Evolutionary conservation across 163 green algal genomes (phyloP).

Genomic region (Scenedesmus sp.): DNA sequence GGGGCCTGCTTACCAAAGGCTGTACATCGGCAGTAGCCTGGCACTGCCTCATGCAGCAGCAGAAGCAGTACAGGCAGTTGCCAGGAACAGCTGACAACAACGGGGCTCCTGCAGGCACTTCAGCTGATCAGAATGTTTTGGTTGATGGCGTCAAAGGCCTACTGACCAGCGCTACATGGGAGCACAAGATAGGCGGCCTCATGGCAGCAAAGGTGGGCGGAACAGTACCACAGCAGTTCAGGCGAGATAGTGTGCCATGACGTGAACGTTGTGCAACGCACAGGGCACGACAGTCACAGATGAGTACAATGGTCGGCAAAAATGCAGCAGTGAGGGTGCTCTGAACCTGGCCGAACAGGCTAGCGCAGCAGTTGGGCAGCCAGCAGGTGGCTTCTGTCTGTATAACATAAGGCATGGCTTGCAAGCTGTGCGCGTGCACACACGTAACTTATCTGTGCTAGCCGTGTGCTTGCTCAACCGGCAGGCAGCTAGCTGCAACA

Average conservation of each 20-base stretch:
- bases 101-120: background rate
- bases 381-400: background rate
- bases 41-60: background rate
- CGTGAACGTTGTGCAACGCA: background rate
- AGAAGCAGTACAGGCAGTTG: constrained; percentile 3
- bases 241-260: background rate
- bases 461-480: too few species aligned
- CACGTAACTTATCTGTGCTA: too few species aligned
- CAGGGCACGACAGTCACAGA: background rate
- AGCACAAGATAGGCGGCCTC: constrained; percentile 64
- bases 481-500: background rate
- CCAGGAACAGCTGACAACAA: background rate
- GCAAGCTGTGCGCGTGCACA: background rate
- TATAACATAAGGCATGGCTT: background rate
- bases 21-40: background rate
- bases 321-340: too few species aligned
- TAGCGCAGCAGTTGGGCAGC: background rate
- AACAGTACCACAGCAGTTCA: background rate
- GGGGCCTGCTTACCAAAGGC: background rate
- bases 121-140: background rate
- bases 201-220: constrained; percentile 57
- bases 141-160: constrained; percentile 39
- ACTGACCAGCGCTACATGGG: constrained; percentile 50
- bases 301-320: background rate
- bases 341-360: background rate